Conservation (phyloP, 495 filamentous ascomycete species). For the Astrothelium macrocarpum region DNA sequence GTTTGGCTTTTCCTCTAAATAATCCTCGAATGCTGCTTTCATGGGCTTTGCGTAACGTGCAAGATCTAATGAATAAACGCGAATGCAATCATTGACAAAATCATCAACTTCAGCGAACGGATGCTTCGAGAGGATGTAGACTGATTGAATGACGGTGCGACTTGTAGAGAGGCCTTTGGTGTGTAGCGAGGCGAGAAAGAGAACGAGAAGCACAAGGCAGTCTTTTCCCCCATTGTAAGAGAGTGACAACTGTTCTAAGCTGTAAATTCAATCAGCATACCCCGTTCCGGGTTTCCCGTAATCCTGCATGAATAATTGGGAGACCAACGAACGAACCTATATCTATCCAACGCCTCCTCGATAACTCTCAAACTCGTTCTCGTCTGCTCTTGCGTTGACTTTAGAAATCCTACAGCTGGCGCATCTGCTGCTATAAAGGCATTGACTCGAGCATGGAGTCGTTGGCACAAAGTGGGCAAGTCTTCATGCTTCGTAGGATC, state of each 20-base stretch:
- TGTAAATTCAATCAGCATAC: conserved; percentile 24
- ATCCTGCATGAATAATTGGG: not conserved
- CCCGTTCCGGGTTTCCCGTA: not conserved
- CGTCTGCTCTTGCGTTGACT: conserved; percentile 62
- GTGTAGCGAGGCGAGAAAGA: conserved; percentile 67
- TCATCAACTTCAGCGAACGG: conserved; percentile 78
- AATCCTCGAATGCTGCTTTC: conserved; percentile 66
- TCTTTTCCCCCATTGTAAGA: conserved; percentile 99
- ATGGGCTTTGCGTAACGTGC: conserved; percentile 68
- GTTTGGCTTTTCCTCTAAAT: conserved; percentile 50
- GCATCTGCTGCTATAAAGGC: conserved; percentile 57
- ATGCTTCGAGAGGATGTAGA: conserved; percentile 74
- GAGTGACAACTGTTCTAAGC: conserved; percentile 68
- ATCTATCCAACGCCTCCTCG: conserved; percentile 57
- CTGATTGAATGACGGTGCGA: conserved; percentile 52
- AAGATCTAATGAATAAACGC: conserved; percentile 65
- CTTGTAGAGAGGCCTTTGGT: conserved; percentile 19
- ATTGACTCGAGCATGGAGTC: conserved; percentile 53
- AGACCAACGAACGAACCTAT: conserved; percentile 43
- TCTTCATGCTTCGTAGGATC: conserved; percentile 1
- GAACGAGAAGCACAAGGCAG: conserved; percentile 85
- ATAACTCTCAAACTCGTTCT: conserved; percentile 61
- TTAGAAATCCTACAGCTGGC: conserved; percentile 44
- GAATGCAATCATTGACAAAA: conserved; percentile 59
- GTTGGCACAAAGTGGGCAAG: conserved; percentile 42